Percentiles rank a stretch among this genome's conserved stretches.
phyloP scores from a whole-genome alignment of 2,329 filamentous ascomycete species.

The Penicillium sp. region DNA sequence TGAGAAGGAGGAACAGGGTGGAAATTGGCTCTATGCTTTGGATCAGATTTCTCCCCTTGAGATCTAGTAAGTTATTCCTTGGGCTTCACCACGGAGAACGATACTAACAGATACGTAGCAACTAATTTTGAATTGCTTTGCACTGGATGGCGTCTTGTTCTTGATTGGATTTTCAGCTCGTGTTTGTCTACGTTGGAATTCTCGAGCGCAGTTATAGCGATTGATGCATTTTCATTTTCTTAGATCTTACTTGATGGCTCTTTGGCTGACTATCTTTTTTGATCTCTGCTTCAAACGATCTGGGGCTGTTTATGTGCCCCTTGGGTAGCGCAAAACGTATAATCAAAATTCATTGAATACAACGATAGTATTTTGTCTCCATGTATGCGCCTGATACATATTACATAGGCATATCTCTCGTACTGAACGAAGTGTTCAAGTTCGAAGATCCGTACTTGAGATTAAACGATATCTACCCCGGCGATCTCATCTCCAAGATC shows the following conservation, averaged over 20 bases:
- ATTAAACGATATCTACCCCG: too few relatives aligned
- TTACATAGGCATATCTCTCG: neutral
- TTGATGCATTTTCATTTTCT: constrained; percentile 14
- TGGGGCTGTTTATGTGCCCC: neutral
- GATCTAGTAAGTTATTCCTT: constrained; percentile 64
- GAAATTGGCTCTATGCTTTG: constrained; percentile 95
- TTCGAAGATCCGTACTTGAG: too few relatives aligned
- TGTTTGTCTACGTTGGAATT: neutral
- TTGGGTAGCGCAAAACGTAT: neutral
- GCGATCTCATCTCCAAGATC: too few relatives aligned
- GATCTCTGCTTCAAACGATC: neutral
- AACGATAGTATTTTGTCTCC: neutral
- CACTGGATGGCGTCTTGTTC: constrained; percentile 14
- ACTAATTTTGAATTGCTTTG: constrained; percentile 26
- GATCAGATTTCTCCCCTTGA: constrained; percentile 94
- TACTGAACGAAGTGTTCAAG: too few relatives aligned
- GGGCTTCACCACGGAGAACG: neutral
- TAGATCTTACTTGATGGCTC: neutral
- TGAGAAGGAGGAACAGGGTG: constrained; percentile 82
- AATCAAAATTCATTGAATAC: neutral
- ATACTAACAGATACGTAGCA: constrained; percentile 28
- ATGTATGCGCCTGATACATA: neutral
- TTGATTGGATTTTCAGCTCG: constrained; percentile 1
- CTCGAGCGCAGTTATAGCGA: constrained; percentile 13
- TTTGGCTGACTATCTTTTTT: neutral